Evolutionary conservation across 2,329 filamentous ascomycete genomes (phyloP), one percentile per base, ranked within the genome.

Genomic region (Aspergillus sp.): DNA sequence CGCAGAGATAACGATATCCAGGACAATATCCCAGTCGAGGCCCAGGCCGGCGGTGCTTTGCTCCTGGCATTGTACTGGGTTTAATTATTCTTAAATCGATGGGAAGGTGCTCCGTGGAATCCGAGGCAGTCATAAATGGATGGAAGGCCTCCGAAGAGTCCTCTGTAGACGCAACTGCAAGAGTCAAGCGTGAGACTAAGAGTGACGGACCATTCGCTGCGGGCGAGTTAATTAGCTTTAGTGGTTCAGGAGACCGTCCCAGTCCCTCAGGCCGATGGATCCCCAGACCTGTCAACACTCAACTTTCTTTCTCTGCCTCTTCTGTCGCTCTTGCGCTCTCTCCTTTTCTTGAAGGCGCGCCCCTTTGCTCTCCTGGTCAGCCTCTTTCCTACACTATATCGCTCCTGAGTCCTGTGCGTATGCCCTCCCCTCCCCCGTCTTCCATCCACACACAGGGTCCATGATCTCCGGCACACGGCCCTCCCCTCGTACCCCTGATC

Each of bases 211-310:
- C 27, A 43, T 43, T 33, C 49, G 49, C 39, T 31, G 49, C 19
- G 27, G 37, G 21, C 24, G 23, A 43, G 49, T 35, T 54, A 62
- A 62, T 64, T 57, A 64, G 59, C 56, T 62, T 56, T 61, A 49
- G 45, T 44, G 53, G 44, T 58, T 63, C 61, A 61, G 58, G 61
- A 61, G 61, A 53, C 39, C 21, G 46, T 54, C 52, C 39, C 40
- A 37, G 12, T 37, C 14, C 15, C 35, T 55, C 31, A 44, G 45
- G 51, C 19, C 45, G 45, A 54, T 43, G 47, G 39, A 52, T 52
- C 61, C 55, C 58, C 61, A 57, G 58, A 59, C 61, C 61, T 57
- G 61, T 63, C 58, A 61, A 52, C 23, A 47, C 46, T 24, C 48
- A 35, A 43, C 52, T 51, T 45, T 48, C 39, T 55, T 52, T n/a